Conservation (phyloP, 352 stramenopile genomes). For the Aphanomyces cochlioides region DNA sequence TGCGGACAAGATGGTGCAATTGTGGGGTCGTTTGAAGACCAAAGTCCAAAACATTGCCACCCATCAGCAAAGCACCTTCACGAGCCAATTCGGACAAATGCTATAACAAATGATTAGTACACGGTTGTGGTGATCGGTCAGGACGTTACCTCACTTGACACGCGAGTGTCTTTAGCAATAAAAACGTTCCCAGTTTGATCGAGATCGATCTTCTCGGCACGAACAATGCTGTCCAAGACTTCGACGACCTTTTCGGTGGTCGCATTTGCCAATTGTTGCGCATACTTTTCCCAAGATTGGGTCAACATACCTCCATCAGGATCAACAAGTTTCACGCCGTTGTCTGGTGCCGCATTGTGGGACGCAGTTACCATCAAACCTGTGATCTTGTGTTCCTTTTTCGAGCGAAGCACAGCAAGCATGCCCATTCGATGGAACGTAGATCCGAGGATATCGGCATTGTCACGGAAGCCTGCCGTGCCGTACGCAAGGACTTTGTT, state of each 20-base stretch:
- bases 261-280: slow-evolving; percentile 78
- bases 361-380: slow-evolving; percentile 94
- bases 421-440: slow-evolving; percentile 93
- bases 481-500: slow-evolving; percentile 79
- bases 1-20: slow-evolving; percentile 96
- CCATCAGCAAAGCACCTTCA: slow-evolving; percentile 84
- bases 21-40: slow-evolving; percentile 96
- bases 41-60: slow-evolving; percentile 91
- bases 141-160: slow-evolving; percentile 53
- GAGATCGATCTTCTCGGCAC: slow-evolving; percentile 74
- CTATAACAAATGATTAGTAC: slow-evolving; percentile 8
- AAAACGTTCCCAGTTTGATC: slow-evolving; percentile 83
- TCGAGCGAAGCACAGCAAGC: slow-evolving; percentile 73
- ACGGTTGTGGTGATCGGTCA: not conserved
- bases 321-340: slow-evolving; percentile 94
- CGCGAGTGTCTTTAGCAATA: slow-evolving; percentile 91
- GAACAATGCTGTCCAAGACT: slow-evolving; percentile 67
- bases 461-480: slow-evolving; percentile 94
- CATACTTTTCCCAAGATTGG: slow-evolving; percentile 87
- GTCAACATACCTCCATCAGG: slow-evolving; percentile 91
- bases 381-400: slow-evolving; percentile 75
- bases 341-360: slow-evolving; percentile 90
- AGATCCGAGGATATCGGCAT: slow-evolving; percentile 82
- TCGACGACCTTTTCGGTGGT: slow-evolving; percentile 77
- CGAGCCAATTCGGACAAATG: slow-evolving; percentile 84